Base-by-base conservation (phyloP, 257 asterid species). In the Nicotiana tomentosiformis region DNA sequence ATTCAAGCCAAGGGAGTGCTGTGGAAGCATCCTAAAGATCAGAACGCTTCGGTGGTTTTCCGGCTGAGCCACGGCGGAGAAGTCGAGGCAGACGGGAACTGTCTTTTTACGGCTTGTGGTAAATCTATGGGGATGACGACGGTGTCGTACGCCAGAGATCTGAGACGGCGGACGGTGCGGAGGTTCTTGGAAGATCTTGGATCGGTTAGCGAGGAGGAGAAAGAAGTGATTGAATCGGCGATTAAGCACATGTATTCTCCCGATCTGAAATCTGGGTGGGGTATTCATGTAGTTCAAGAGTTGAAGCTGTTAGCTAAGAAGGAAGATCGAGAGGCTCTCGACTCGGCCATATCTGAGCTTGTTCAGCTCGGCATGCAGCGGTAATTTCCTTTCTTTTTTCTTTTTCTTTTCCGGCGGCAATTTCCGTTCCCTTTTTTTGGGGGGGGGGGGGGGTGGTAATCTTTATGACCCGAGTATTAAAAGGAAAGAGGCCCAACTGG, bases 251-350 rank as follows among this genome's bases (percentile, higher is more conserved):
- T 96, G 99, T 96, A 96, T 62, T 84, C 91, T 78, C 99, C 98
- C 68, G 98, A 96, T 96, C 95, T 96, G 90, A 92, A 84, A 49
- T 82, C 90, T 10, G 99, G 99, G 0, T 96, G 99, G 99, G 99
- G 98, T 5, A 85, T 96, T 78, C 98, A 96, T 80, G 96, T 94
- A 32, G 95, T 94, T n/a, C 99, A 96, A 91, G 98, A 94, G 90
- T 87, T 93, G 26, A 96, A 96, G 84, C 66, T 96, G 64, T 83
- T 96, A 88, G 98, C 93, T 0, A 91, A 84, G 87, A 96, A 94
- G 77, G 86, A 77, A 77, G 97, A 94, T 88, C 91, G 99, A 1
- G 87, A 81, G 68, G 83, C 65, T 15, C 87, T 94, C 83, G 98
- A 96, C 85, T 86, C 92, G 56, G 94, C 94, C 88, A 90, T 96